Evolutionary conservation across 176 grass and related monocot genomes (phyloP).

Genomic region (Paspalum vaginatum): DNA sequence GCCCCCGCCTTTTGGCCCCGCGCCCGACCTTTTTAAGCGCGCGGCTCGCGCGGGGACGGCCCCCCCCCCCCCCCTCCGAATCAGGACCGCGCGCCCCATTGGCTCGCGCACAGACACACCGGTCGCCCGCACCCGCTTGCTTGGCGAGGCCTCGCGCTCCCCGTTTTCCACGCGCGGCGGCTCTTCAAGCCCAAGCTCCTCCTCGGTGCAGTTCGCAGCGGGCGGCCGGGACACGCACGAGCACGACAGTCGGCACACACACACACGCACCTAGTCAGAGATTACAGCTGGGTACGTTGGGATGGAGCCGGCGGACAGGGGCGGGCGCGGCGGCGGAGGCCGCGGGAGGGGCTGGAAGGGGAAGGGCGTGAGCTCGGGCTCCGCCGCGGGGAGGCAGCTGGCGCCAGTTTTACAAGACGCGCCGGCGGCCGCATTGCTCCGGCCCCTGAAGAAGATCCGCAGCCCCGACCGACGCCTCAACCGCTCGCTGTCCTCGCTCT

Average conservation of each 20-base stretch:
- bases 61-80: constrained; percentile 17
- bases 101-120: constrained; percentile 37
- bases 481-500: constrained; percentile 36
- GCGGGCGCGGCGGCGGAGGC: constrained; percentile 22
- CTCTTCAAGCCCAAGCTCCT: neutral
- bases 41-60: neutral
- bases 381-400: constrained; percentile 21
- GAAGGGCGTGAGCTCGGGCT: constrained; percentile 33
- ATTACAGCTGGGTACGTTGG: neutral
- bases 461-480: constrained; percentile 56
- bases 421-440: constrained; percentile 50
- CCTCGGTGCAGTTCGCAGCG: neutral
- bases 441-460: constrained; percentile 65
- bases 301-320: constrained; percentile 33
- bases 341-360: constrained; percentile 44
- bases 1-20: constrained; percentile 9
- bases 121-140: constrained; percentile 50
- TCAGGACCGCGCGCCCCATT: constrained; percentile 57
- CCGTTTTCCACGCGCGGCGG: constrained; percentile 16
- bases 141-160: constrained; percentile 29
- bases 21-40: constrained; percentile 50
- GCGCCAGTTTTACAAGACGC: constrained; percentile 62
- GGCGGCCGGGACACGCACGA: constrained; percentile 46
- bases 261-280: no score
- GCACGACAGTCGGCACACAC: neutral